phyloP scores from a whole-genome alignment of 441 rosid species.

The Geranium incanum region DNA sequence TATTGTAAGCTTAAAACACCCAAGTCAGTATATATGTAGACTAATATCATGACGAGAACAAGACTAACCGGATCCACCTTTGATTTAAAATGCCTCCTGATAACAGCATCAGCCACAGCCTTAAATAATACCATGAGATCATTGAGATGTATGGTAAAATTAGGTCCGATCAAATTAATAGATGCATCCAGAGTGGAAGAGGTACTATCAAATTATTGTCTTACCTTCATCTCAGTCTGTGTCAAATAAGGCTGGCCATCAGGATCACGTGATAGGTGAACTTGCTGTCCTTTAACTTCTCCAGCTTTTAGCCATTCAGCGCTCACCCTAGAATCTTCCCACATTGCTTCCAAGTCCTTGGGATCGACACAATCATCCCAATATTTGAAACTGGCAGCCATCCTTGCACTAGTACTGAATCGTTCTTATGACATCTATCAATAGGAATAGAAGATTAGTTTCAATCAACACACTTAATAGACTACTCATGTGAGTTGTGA shows the following conservation, averaged over 20 bases:
- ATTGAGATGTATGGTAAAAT: background rate
- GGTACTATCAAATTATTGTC: background rate
- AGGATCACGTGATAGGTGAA: slow-evolving; percentile 89
- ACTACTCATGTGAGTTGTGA: background rate
- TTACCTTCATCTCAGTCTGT: slow-evolving; percentile 84
- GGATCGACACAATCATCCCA: slow-evolving; percentile 80
- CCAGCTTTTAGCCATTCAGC: slow-evolving; percentile 84
- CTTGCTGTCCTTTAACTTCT: slow-evolving; percentile 65
- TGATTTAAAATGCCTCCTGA: slow-evolving; percentile 55
- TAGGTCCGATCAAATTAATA: background rate
- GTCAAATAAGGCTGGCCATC: slow-evolving; percentile 86
- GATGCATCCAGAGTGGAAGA: background rate
- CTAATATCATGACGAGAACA: slow-evolving; percentile 10
- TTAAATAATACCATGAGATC: slow-evolving; percentile 30
- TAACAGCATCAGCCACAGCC: slow-evolving; percentile 81
- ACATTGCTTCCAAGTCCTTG: slow-evolving; percentile 71
- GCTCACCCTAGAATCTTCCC: slow-evolving; percentile 64
- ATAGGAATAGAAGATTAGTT: background rate
- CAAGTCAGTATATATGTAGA: background rate
- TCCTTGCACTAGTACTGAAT: slow-evolving; percentile 26
- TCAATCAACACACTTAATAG: background rate
- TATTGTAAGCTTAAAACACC: slow-evolving; percentile 12
- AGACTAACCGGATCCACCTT: slow-evolving; percentile 58
- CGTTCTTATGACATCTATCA: slow-evolving; percentile 16
- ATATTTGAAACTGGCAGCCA: slow-evolving; percentile 66